These are phyloP conservation scores for Ogataea angusta DNA, from an alignment of 805 yeast species.

Conservation along the genomic window DNA sequence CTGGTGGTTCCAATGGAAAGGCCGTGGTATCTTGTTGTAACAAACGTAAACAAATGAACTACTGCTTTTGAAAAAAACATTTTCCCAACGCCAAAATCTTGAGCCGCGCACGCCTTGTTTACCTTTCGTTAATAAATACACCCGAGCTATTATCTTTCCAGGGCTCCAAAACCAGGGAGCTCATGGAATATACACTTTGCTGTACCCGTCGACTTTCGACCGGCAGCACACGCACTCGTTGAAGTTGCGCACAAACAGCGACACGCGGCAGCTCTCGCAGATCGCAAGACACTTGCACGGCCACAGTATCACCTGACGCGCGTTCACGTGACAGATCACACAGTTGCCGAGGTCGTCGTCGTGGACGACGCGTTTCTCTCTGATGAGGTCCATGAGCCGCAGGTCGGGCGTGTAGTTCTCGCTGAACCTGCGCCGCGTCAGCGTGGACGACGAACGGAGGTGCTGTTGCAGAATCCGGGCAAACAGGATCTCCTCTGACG, in stretches of 20 bases:
- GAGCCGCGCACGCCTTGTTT: constrained; percentile 18
- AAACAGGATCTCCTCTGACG: constrained; percentile 26
- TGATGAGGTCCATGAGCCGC: constrained; percentile 28
- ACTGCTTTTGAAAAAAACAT: constrained; percentile 14
- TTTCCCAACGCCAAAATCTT: constrained; percentile 19
- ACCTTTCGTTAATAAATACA: constrained; percentile 11
- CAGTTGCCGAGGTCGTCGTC: constrained; percentile 44
- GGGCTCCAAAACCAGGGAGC: constrained; percentile 13
- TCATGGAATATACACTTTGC: constrained; percentile 57
- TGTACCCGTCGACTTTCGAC: constrained; percentile 63
- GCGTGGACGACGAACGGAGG: constrained; percentile 12
- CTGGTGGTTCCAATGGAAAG: constrained; percentile 2
- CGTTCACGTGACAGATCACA: constrained; percentile 75
- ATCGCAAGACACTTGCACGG: constrained; percentile 89
- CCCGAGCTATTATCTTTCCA: background rate
- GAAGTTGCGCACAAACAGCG: constrained; percentile 68
- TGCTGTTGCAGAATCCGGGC: constrained; percentile 31
- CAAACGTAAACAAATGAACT: constrained; percentile 18
- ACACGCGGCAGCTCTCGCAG: constrained; percentile 78
- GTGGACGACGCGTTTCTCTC: constrained; percentile 18
- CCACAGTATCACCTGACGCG: constrained; percentile 81
- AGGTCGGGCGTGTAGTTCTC: constrained; percentile 22
- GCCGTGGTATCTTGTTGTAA: constrained; percentile 14
- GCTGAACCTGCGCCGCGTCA: constrained; percentile 31
- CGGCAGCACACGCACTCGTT: constrained; percentile 86